Base-by-base conservation (phyloP, 495 filamentous ascomycete genomes). In the Xylaria scruposa region DNA sequence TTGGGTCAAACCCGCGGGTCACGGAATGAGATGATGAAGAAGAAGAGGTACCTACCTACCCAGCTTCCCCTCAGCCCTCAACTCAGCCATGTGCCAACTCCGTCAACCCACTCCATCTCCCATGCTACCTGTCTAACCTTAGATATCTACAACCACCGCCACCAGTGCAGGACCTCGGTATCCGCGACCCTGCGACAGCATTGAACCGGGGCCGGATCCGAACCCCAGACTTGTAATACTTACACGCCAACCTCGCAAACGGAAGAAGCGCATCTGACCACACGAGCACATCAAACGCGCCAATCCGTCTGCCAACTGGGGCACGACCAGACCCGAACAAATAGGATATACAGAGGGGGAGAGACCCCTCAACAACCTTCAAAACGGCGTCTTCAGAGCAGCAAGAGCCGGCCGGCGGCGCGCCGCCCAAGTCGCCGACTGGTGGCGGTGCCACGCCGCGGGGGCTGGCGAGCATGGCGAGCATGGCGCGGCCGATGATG, bases 401-500 rank as follows among this genome's bases (percentile, higher is more conserved):
- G 64, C 77, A 68, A 67, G 74, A 44, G 40, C 72, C 70, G 58
- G 76, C 73, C 60, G 69, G 76, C 72, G 60, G 71, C 68, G 73
- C 75, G 38, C 75, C 76, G 67, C 77, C 77, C 73, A 81, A 76
- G 71, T 82, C 76, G 67, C 78, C 78, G 60, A 80, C 73, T 66
- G n/a, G n/a, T n/a, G n/a, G n/a, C n/a, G n/a, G n/a, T n/a, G n/a
- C n/a, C 76, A 73, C 75, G 60, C 75, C 74, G 3, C 82, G 70
- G 80, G 83, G 58, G 17, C 31, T 60, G 19, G 58, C 58, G 31
- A 60, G 53, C 77, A 81, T 74, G 83, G 81, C 77, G 64, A 82
- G 84, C 70, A 72, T 85, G 59, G 83, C 84, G 70, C 80, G 85
- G 70, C 82, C 85, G 79, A 91, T 87, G 72, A 90, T 94, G 91